Conservation (phyloP, 495 filamentous ascomycete genomes). For the Hypoxylon subgilvum region DNA sequence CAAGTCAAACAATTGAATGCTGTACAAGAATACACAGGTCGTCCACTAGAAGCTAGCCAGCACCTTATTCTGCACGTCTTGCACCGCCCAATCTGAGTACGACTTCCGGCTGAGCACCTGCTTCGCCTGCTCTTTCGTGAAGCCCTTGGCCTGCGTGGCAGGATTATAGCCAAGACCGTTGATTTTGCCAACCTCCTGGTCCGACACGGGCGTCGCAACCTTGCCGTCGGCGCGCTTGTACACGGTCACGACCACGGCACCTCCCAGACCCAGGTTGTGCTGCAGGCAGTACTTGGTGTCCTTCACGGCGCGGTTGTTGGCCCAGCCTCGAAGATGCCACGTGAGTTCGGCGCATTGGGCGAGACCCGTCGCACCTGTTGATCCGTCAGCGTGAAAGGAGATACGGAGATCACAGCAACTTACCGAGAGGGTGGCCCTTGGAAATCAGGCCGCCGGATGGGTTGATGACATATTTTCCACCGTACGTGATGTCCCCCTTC, state of each 20-base stretch:
- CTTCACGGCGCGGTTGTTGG: slow-evolving; percentile 79
- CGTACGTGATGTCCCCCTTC: slow-evolving; percentile 88
- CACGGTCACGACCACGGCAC: slow-evolving; percentile 88
- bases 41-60: slow-evolving; percentile 52
- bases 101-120: slow-evolving; percentile 72
- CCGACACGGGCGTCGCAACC: slow-evolving; percentile 60
- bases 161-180: slow-evolving; percentile 89
- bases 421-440: slow-evolving; percentile 93
- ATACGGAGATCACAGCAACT: no score
- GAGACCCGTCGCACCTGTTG: slow-evolving; percentile 89
- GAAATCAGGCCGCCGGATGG: slow-evolving; percentile 92
- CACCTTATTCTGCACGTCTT: slow-evolving; percentile 74
- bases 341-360: slow-evolving; percentile 95
- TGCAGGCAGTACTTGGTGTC: slow-evolving; percentile 77
- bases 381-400: no score
- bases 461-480: slow-evolving; percentile 86
- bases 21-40: no score
- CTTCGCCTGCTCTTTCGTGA: slow-evolving; percentile 76
- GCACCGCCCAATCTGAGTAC: slow-evolving; percentile 74
- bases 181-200: slow-evolving; percentile 63
- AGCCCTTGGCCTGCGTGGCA: slow-evolving; percentile 84
- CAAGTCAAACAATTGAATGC: no score
- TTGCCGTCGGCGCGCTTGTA: slow-evolving; percentile 87
- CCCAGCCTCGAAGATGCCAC: slow-evolving; percentile 97
- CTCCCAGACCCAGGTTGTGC: slow-evolving; percentile 93